Conservation (phyloP, 331 rosid species). For the Quercus lobata region DNA sequence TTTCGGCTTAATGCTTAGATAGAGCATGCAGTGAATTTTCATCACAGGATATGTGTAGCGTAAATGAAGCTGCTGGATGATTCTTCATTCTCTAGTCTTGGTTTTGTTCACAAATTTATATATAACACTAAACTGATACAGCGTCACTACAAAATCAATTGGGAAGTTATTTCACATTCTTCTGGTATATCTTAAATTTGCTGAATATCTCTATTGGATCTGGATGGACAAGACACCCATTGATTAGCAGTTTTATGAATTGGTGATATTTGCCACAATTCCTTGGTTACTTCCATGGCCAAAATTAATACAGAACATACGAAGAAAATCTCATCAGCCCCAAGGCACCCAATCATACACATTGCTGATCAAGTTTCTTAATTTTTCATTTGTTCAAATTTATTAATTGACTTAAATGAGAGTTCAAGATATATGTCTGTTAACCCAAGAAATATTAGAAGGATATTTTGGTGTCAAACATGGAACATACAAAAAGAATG, state of each 20-base stretch:
- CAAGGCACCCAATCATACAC: background rate
- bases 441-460: background rate
- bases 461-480: background rate
- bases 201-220: background rate
- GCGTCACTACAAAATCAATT: background rate
- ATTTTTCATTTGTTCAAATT: background rate
- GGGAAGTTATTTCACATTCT: background rate
- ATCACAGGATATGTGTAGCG: background rate
- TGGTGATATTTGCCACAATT: background rate
- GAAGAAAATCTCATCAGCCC: background rate
- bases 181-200: background rate
- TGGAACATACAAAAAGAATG: background rate
- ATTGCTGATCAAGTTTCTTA: background rate
- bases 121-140: background rate
- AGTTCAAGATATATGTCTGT: background rate
- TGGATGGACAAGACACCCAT: background rate
- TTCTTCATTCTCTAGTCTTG: background rate
- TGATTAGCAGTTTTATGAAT: background rate
- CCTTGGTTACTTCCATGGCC: background rate
- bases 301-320: background rate
- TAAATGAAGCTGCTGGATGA: background rate
- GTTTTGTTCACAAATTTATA: background rate
- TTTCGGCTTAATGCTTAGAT: constrained; percentile 6
- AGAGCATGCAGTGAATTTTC: constrained; percentile 10
- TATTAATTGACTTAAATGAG: background rate